phyloP scores from a whole-genome alignment of 345 rosid genomes.

The Excoecaria cochinchinensis region DNA sequence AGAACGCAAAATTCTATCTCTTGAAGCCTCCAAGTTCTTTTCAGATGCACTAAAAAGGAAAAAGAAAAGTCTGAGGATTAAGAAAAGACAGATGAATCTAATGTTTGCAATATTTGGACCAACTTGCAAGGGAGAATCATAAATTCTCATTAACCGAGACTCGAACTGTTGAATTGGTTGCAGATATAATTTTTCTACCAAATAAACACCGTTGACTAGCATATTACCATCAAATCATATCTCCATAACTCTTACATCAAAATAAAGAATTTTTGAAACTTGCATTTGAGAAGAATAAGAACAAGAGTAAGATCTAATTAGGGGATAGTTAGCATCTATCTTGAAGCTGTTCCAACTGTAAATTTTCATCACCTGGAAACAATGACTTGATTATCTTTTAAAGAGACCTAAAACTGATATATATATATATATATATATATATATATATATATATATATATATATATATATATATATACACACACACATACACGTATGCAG shows the following conservation, averaged over 20 bases:
- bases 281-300: background rate
- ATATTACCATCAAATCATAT: background rate
- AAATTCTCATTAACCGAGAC: background rate
- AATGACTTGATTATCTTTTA: background rate
- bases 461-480: no score
- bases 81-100: constrained; percentile 13
- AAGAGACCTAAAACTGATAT: no score
- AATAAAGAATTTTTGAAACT: background rate
- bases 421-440: no score
- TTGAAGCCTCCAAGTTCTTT: constrained; percentile 39
- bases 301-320: background rate
- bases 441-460: no score
- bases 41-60: constrained; percentile 64
- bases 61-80: constrained; percentile 4
- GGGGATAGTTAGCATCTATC: background rate
- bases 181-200: background rate
- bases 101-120: background rate
- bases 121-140: background rate
- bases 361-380: background rate
- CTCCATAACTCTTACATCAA: background rate
- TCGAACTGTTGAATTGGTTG: background rate
- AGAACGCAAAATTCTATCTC: constrained; percentile 31
- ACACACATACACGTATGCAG: no score
- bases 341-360: background rate
- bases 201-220: background rate